phyloP scores from a whole-genome alignment of 306 rosid species.

The Sindora glabra region DNA sequence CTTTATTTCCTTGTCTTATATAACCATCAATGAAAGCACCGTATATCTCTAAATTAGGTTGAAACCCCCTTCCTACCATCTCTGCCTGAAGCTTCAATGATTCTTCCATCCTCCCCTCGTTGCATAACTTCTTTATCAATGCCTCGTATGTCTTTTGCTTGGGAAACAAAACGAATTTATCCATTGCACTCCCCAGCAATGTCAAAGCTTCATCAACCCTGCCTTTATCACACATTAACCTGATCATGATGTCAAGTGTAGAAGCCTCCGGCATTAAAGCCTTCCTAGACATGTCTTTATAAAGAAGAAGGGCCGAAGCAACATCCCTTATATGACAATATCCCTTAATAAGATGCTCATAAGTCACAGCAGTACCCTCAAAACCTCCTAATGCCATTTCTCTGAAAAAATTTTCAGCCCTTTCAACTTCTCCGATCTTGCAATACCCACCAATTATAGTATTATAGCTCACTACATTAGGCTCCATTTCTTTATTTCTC shows the following conservation, averaged over 20 bases:
- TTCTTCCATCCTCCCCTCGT: constrained; percentile 52
- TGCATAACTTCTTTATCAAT: constrained; percentile 49
- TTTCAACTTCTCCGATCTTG: constrained; percentile 45
- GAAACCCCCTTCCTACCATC: constrained; percentile 76
- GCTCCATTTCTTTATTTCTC: constrained; percentile 35
- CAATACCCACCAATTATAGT: constrained; percentile 81
- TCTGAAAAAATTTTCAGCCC: constrained; percentile 54
- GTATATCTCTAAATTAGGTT: constrained; percentile 29
- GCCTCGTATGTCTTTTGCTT: constrained; percentile 46
- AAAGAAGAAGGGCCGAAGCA: constrained; percentile 53
- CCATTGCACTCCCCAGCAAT: constrained; percentile 33
- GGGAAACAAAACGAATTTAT: constrained; percentile 31
- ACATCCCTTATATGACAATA: constrained; percentile 44
- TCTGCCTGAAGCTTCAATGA: constrained; percentile 70
- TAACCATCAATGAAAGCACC: constrained; percentile 27
- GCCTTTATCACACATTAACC: constrained; percentile 36
- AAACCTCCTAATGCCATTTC: constrained; percentile 59
- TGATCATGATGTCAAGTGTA: constrained; percentile 33
- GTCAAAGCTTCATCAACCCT: constrained; percentile 44
- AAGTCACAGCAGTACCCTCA: constrained; percentile 43
- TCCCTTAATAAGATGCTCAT: constrained; percentile 57
- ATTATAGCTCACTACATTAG: constrained; percentile 58
- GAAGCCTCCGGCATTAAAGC: constrained; percentile 40
- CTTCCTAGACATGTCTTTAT: constrained; percentile 60
- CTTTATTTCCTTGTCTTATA: constrained; percentile 28